These are phyloP conservation scores for Rubroboletus satanas DNA, from an alignment of 768 basidiomycete species.

Conservation along the genomic window DNA sequence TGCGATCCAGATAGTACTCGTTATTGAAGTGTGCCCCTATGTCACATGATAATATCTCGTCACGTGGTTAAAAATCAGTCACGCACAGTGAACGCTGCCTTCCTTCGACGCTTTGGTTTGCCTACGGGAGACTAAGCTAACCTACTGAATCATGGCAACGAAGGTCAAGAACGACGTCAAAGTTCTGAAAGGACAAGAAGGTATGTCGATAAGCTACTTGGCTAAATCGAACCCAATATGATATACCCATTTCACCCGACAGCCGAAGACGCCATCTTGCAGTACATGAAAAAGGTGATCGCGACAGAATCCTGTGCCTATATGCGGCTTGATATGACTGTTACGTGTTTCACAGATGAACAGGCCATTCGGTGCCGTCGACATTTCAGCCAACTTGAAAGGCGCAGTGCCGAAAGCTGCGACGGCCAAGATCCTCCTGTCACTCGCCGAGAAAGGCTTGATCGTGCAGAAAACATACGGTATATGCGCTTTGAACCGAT, in stretches of 20 bases:
- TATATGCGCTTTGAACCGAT: constrained; percentile 23
- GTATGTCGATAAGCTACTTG: constrained; percentile 25
- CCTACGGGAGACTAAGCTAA: background rate
- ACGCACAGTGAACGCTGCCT: background rate
- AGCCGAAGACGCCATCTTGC: constrained; percentile 75
- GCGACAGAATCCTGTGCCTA: background rate
- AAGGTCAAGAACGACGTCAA: constrained; percentile 55
- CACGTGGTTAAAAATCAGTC: background rate
- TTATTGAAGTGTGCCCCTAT: background rate
- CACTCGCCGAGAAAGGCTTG: constrained; percentile 81
- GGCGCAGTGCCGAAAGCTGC: constrained; percentile 81
- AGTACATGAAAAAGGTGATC: constrained; percentile 71
- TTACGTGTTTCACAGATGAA: constrained; percentile 62
- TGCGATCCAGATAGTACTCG: too few relatives aligned
- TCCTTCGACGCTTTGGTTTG: background rate
- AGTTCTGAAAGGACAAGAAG: constrained; percentile 74
- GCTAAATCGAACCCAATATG: background rate
- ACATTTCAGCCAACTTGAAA: constrained; percentile 88
- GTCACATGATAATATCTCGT: background rate
- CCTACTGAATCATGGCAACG: constrained; percentile 32
- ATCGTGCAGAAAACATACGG: constrained; percentile 84
- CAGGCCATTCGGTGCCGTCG: constrained; percentile 89
- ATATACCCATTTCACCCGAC: background rate
- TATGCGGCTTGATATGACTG: background rate
- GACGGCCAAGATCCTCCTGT: constrained; percentile 77